These are phyloP conservation scores for Cryptosporidium tyzzeri DNA, from an alignment of 169 alveolate species.

Conservation along the genomic window DNA sequence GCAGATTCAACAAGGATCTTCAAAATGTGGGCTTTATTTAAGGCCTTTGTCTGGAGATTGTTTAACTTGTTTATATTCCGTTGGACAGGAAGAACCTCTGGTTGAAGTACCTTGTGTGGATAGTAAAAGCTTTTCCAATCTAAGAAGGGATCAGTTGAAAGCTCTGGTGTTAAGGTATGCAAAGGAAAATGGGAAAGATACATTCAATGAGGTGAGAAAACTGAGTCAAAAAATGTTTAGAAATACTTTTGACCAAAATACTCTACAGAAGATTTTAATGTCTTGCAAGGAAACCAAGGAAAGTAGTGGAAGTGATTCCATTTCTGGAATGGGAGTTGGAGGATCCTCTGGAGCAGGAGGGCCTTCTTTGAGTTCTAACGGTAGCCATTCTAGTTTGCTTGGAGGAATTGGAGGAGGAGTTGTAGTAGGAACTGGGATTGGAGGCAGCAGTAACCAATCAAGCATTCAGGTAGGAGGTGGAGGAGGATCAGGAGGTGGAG, in stretches of 20 bases:
- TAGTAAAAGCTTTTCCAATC: constrained; percentile 33
- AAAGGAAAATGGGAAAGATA: constrained; percentile 37
- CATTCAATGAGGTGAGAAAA: constrained; percentile 30
- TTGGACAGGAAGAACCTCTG: constrained; percentile 90
- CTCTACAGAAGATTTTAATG: constrained; percentile 45
- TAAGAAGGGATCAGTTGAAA: constrained; percentile 59
- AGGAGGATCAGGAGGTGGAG: not conserved
- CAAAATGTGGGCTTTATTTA: constrained; percentile 37
- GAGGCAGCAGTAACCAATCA: not conserved
- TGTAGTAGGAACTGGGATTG: not conserved
- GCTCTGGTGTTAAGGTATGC: constrained; percentile 61
- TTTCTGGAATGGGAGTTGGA: not conserved
- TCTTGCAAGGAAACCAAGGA: constrained; percentile 69
- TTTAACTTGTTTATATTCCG: constrained; percentile 82
- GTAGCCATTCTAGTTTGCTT: not conserved
- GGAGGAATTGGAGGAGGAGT: constrained; percentile 2
- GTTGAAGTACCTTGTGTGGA: constrained; percentile 85
- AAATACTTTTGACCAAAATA: constrained; percentile 51
- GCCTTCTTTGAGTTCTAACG: not conserved
- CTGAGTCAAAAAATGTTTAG: constrained; percentile 43
- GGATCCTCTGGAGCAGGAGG: constrained; percentile 1
- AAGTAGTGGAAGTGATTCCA: not conserved
- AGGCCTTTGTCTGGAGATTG: constrained; percentile 57
- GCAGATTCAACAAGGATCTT: constrained; percentile 21
- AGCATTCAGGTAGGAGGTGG: not conserved